phyloP scores from a whole-genome alignment of 441 rosid genomes.

The Arabidopsis lyrata region DNA sequence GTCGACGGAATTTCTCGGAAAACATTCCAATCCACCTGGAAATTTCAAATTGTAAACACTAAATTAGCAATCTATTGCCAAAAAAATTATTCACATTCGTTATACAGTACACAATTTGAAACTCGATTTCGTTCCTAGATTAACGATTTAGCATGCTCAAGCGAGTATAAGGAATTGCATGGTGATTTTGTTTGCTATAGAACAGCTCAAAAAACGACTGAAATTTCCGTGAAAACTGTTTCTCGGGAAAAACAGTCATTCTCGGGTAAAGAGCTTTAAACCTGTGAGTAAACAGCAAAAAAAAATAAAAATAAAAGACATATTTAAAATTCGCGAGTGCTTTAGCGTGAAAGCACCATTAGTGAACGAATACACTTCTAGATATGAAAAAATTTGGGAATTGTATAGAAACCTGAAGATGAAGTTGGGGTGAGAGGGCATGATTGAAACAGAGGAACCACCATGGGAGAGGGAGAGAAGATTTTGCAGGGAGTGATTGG shows the following conservation, averaged over 20 bases:
- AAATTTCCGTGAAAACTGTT: constrained; percentile 10
- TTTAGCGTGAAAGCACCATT: constrained; percentile 10
- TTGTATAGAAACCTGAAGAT: constrained; percentile 34
- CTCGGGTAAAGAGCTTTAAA: constrained; percentile 9
- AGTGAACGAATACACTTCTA: not conserved
- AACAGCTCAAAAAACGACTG: constrained; percentile 11
- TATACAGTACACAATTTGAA: not conserved
- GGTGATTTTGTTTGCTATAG: constrained; percentile 13
- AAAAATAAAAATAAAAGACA: not conserved
- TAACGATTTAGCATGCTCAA: not conserved
- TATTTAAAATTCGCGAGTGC: not conserved
- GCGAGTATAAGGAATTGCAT: constrained; percentile 26
- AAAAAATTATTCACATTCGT: constrained; percentile 31
- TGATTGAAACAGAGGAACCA: constrained; percentile 47
- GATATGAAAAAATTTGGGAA: not conserved
- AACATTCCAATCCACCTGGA: constrained; percentile 50
- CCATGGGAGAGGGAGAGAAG: constrained; percentile 46
- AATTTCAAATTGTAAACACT: constrained; percentile 10
- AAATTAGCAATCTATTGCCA: not conserved
- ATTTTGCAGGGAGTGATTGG: constrained; percentile 38
- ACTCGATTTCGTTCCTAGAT: not conserved
- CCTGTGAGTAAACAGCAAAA: not conserved
- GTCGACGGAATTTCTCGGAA: constrained; percentile 36
- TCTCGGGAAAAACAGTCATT: not conserved
- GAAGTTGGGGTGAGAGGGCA: constrained; percentile 48